Evolutionary conservation across 1,284 basidiomycete species (phyloP).

Genomic region (Nidula niveotomentosa): DNA sequence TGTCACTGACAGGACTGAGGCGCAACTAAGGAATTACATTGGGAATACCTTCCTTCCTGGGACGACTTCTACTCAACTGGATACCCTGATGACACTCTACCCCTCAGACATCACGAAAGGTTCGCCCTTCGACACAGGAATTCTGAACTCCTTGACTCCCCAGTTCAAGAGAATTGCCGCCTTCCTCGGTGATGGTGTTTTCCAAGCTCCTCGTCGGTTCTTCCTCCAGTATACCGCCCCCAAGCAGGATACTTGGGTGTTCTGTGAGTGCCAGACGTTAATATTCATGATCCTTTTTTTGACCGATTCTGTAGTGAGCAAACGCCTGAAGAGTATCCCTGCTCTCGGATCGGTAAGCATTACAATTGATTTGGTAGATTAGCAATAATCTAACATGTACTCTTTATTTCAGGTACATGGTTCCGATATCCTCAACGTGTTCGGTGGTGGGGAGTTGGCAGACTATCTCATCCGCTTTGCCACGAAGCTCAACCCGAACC

Average conservation of each 20-base stretch:
- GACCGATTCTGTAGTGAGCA: slow-evolving; percentile 15
- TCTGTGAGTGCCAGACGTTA: slow-evolving; percentile 24
- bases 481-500: slow-evolving; percentile 46
- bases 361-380: no score
- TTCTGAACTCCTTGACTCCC: slow-evolving; percentile 41
- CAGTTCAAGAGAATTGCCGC: slow-evolving; percentile 56
- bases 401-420: slow-evolving; percentile 23
- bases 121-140: slow-evolving; percentile 51
- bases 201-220: slow-evolving; percentile 55
- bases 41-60: slow-evolving; percentile 28
- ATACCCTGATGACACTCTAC: slow-evolving; percentile 34
- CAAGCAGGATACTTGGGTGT: slow-evolving; percentile 49
- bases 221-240: slow-evolving; percentile 40
- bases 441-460: slow-evolving; percentile 33
- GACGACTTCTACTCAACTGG: slow-evolving; percentile 23
- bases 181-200: slow-evolving; percentile 49
- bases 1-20: slow-evolving; percentile 27
- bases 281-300: no score
- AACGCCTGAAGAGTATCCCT: slow-evolving; percentile 17
- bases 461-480: slow-evolving; percentile 43
- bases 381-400: no score
- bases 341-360: slow-evolving; percentile 9
- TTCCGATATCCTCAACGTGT: slow-evolving; percentile 38
- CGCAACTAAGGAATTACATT: slow-evolving; percentile 34
- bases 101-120: slow-evolving; percentile 42